These are phyloP conservation scores for Breviolum minutum DNA, from an alignment of 73 alveolate species.

Conservation along the genomic window DNA sequence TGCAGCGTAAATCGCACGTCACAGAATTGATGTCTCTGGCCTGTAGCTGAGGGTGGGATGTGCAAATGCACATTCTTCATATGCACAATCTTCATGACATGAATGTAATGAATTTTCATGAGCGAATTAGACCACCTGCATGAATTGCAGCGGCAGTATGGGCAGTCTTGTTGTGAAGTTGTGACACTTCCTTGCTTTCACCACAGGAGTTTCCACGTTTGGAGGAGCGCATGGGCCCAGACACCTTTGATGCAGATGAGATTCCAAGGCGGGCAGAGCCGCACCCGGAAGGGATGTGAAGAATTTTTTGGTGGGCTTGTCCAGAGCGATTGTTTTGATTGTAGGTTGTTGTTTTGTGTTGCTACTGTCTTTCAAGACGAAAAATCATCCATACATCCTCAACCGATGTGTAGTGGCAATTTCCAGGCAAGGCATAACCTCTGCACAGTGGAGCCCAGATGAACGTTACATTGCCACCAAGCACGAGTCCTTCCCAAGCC, in stretches of 20 bases:
- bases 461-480: conserved; percentile 86
- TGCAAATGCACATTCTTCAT: too few relatives aligned
- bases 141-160: background rate
- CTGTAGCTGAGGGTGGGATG: too few relatives aligned
- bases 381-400: background rate
- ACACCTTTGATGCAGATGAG: conserved; percentile 65
- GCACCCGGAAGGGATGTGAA: background rate
- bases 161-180: background rate
- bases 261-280: conserved; percentile 13
- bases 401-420: background rate
- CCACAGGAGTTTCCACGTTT: conserved; percentile 47
- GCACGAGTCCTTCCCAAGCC: conserved; percentile 86
- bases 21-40: too few relatives aligned
- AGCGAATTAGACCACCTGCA: too few relatives aligned
- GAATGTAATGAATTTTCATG: too few relatives aligned
- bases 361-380: background rate
- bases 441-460: conserved; percentile 94
- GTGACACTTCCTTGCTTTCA: background rate
- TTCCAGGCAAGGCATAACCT: conserved; percentile 70
- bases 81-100: too few relatives aligned
- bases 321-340: background rate
- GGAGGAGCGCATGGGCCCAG: conserved; percentile 84
- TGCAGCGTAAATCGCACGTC: too few relatives aligned
- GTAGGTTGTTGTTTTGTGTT: background rate
- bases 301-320: too few relatives aligned